Base-by-base conservation (phyloP, 202 grass and related monocot species). In the Zoysia matrella region DNA sequence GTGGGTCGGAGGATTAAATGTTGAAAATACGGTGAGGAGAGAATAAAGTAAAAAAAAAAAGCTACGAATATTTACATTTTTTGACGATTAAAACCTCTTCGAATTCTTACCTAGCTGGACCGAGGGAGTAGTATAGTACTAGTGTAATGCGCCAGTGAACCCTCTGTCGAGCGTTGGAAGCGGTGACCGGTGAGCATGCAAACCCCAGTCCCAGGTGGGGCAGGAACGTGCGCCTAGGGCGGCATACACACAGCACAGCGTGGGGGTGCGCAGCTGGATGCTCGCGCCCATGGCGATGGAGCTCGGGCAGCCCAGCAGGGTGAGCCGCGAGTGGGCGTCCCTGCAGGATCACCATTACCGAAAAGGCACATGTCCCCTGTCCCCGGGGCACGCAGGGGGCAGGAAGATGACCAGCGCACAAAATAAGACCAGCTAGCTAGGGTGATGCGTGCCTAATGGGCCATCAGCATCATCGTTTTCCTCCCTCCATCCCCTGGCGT, bases 351-450 rank as follows among this genome's bases (percentile, higher is more conserved):
- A 46, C 75, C 75, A 84, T 85, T 77, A 82, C 73, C 72, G 10
- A 69, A 86, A 89, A 86, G 78, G 73, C 10, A 1, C 5, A 0
- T 89, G 83, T 89, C 83, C 60, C 78, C 88, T 67, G 40, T 14
- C 22, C 22, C 22, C 22, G 22, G 22, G 22, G 22, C 22, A 73
- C 22, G 22, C 22, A 30, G 22, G 22, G 22, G 22, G 22, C 22
- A 30, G 22, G 22, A 30, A 30, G 22, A 85, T 82, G 83, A 82
- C 53, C 66, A 39, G 62, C 4, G 73, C 87, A 30, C 22, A 82
- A 62, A 85, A 72, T 78, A 82, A 85, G 82, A 82, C 87, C 73
- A 46, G 22, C 22, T 30, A 30, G 22, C 22, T 30, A 30, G 61
- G 43, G 14, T 15, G 62, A 65, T 64, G 52, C 52, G 14, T 42